Conservation (phyloP, 768 basidiomycete genomes). For the Phylloporus sp. region DNA sequence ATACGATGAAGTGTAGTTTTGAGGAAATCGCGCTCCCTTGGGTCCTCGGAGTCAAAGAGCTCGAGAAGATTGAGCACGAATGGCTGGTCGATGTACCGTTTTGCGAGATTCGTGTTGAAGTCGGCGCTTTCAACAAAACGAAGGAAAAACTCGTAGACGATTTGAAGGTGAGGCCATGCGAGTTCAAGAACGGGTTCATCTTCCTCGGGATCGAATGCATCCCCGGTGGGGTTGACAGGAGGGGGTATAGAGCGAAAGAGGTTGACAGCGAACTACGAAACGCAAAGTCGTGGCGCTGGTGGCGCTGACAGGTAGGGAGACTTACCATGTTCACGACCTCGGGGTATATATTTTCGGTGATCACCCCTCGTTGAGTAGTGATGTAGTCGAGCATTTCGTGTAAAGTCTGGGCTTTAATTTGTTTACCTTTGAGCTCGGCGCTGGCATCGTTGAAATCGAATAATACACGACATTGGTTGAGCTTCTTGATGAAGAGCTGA, state of each 20-base stretch:
- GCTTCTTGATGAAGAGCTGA: constrained; percentile 88
- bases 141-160: constrained; percentile 99
- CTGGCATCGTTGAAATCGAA: constrained; percentile 99
- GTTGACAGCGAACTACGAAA: constrained; percentile 85
- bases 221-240: constrained; percentile 95
- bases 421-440: constrained; percentile 93
- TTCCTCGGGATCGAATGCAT: constrained; percentile 99
- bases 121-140: constrained; percentile 97
- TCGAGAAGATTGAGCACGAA: constrained; percentile 97
- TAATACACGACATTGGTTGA: constrained; percentile 92
- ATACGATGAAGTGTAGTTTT: constrained; percentile 99
- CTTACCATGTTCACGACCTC: constrained; percentile 97
- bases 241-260: constrained; percentile 99
- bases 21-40: constrained; percentile 96
- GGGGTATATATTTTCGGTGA: constrained; percentile 96
- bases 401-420: constrained; percentile 95
- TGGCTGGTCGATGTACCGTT: constrained; percentile 92
- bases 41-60: constrained; percentile 97
- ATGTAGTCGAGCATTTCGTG: constrained; percentile 99
- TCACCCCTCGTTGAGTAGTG: constrained; percentile 91
- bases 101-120: constrained; percentile 97
- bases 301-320: not conserved
- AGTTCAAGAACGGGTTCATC: constrained; percentile 98
- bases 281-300: constrained; percentile 8
- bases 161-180: constrained; percentile 98